Base-by-base conservation (phyloP, 2,329 filamentous ascomycete species). In the Periconia sp. region DNA sequence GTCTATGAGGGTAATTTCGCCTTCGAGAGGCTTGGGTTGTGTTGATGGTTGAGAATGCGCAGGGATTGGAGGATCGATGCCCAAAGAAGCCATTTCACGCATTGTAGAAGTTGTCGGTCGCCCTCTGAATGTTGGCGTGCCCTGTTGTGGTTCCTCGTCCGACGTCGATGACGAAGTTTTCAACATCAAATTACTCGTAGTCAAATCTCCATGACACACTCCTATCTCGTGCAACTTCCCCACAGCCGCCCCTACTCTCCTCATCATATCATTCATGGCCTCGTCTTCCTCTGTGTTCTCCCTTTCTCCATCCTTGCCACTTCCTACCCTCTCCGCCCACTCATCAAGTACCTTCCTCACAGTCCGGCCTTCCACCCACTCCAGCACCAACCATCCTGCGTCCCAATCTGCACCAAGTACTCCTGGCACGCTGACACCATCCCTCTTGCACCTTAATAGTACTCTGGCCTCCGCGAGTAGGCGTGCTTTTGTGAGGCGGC, bases 111-210 rank as follows among this genome's bases (percentile, higher is more conserved):
- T 44, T 6, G 61, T 65, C 42, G 51, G 46, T n/a, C 46, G 40
- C n/a, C 57, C 57, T 32, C 36, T 15, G 3, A 40, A 25, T 12
- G 9, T 15, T 16, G 33, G 9, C 3, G 29, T 21, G n/a, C 13
- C 11, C 16, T 28, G 16, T 25, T 7, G 23, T 17, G 21, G 13
- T 3, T 36, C n/a, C 17, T 26, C 26, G 9, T 31, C 21, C n/a
- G 19, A 31, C 10, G 8, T 18, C 16, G 24, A 13, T 16, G 30
- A 33, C 15, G 11, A 5, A 11, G 42, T 19, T 8, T 53, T 52
- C 55, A 97, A 67, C 86, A 99, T 96, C 74, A 99, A 80, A 72
- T 99, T 99, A 73, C 92, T 96, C 52, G 92, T 99, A 48, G 94
- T 99, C 73, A 99, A 73, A 74, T 99, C 94, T 28, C 94, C 94